Conservation (phyloP, 1,284 basidiomycete genomes). For the Naganishia sp. region DNA sequence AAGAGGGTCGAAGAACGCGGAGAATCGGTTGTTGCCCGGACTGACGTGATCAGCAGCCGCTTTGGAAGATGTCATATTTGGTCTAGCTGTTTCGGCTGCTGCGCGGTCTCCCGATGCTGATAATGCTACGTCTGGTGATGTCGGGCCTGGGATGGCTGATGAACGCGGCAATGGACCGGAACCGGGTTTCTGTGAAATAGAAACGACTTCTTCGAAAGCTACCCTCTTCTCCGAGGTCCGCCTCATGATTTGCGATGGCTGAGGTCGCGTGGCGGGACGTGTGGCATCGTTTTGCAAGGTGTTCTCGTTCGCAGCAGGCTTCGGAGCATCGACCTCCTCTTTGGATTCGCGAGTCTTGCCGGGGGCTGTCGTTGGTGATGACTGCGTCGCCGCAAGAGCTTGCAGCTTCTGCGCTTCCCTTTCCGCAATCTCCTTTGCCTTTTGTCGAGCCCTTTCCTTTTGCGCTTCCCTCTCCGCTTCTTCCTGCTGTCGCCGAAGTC, state of each 20-base stretch:
- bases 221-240: slow-evolving; percentile 28
- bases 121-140: not conserved
- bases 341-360: no score
- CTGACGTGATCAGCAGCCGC: not conserved
- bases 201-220: slow-evolving; percentile 15
- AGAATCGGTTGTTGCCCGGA: slow-evolving; percentile 1
- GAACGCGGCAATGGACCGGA: not conserved
- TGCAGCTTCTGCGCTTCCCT: slow-evolving; percentile 46
- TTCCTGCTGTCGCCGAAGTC: slow-evolving; percentile 68
- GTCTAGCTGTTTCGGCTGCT: not conserved
- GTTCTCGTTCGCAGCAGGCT: not conserved
- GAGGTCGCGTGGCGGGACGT: slow-evolving; percentile 5
- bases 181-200: not conserved
- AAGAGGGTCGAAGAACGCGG: slow-evolving; percentile 18
- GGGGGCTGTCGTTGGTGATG: no score
- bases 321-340: not conserved
- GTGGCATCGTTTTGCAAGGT: not conserved
- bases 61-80: not conserved
- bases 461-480: slow-evolving; percentile 82
- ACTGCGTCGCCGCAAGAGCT: slow-evolving; percentile 3
- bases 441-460: slow-evolving; percentile 77
- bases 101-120: not conserved
- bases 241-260: slow-evolving; percentile 36
- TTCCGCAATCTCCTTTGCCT: slow-evolving; percentile 81
- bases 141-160: not conserved